Evolutionary conservation across 495 filamentous ascomycete genomes (phyloP).

Genomic region (Annulohypoxylon bovei): DNA sequence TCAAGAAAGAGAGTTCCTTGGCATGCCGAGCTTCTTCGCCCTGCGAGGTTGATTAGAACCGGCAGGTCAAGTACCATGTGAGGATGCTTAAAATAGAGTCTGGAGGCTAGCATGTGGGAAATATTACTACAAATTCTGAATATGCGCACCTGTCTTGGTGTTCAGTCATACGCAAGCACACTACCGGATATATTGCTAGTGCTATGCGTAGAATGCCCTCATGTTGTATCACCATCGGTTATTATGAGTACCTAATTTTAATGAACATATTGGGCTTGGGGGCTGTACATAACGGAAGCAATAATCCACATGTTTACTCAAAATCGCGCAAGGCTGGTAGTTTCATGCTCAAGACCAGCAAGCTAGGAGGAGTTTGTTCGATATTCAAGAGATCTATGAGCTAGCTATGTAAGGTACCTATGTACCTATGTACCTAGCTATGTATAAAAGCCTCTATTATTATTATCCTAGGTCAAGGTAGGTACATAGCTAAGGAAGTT

Average conservation of each 20-base stretch:
- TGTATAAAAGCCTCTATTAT: neutral
- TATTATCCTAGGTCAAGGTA: neutral
- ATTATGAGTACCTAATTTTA: neutral
- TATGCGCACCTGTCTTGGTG: constrained; percentile 7
- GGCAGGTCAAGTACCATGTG: constrained; percentile 18
- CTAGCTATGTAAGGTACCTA: neutral
- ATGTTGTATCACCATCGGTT: constrained; percentile 22
- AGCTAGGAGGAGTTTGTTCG: neutral
- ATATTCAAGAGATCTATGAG: neutral
- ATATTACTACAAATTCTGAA: constrained; percentile 19
- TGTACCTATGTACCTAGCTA: neutral
- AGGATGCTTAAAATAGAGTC: constrained; percentile 9
- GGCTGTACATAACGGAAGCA: neutral
- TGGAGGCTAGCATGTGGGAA: neutral
- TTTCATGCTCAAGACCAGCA: neutral
- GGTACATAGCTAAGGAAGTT: neutral
- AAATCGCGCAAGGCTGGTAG: neutral
- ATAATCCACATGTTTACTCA: neutral
- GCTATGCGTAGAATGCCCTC: neutral
- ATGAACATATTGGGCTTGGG: neutral
- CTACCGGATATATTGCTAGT: neutral
- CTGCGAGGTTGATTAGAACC: constrained; percentile 30
- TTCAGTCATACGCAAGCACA: neutral
- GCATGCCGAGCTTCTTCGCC: constrained; percentile 17
- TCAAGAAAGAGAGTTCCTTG: constrained; percentile 1